Evolutionary conservation across 768 basidiomycete genomes (phyloP).

Genomic region (Boletus pseudopeckii): DNA sequence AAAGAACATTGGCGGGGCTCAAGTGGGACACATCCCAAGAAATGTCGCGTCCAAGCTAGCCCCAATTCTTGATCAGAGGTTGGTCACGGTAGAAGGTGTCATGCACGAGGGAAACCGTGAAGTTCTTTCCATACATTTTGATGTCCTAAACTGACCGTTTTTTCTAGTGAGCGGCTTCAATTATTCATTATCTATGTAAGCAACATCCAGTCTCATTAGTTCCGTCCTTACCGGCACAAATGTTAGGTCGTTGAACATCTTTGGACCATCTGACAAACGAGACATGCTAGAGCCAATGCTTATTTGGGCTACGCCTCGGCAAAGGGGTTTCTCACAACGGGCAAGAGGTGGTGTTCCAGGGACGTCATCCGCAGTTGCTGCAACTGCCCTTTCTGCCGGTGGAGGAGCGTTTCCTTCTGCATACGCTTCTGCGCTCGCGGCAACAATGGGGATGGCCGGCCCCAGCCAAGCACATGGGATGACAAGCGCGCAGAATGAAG

Average conservation of each 20-base stretch:
- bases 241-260: conserved; percentile 65
- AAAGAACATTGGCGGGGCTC: conserved; percentile 64
- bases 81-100: conserved; percentile 70
- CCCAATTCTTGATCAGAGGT: conserved; percentile 61
- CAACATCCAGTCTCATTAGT: neutral
- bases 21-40: conserved; percentile 81
- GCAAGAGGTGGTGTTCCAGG: conserved; percentile 11
- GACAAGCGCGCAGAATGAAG: conserved; percentile 25
- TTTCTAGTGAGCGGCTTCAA: conserved; percentile 39
- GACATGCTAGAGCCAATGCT: conserved; percentile 60
- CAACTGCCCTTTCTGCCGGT: conserved; percentile 8
- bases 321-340: conserved; percentile 48
- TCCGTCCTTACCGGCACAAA: neutral
- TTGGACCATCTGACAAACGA: conserved; percentile 61
- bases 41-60: conserved; percentile 57
- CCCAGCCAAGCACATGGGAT: conserved; percentile 18
- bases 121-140: neutral
- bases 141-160: neutral
- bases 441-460: conserved; percentile 13
- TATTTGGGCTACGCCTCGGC: conserved; percentile 71
- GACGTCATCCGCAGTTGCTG: conserved; percentile 18
- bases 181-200: conserved; percentile 65
- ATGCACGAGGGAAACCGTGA: conserved; percentile 65
- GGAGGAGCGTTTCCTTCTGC: conserved; percentile 14
- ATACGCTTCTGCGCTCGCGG: conserved; percentile 17